These are phyloP conservation scores for Ophiostoma sp. DNA, from an alignment of 2,329 filamentous ascomycete genomes.

Conservation along the genomic window DNA sequence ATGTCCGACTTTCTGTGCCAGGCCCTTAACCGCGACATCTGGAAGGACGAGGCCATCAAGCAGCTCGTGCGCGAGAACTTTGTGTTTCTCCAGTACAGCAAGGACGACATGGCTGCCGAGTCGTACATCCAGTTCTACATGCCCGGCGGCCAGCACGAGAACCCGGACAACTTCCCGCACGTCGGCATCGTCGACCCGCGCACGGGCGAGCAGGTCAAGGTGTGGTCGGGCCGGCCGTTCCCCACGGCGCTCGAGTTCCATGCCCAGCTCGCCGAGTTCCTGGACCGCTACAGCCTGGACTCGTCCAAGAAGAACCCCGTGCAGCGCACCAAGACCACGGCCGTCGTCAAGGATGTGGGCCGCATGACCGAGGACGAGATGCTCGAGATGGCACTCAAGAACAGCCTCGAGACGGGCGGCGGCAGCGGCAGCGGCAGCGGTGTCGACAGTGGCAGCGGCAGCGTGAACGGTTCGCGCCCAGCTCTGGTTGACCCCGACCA, in stretches of 20 bases:
- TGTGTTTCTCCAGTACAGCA: slow-evolving; percentile 90
- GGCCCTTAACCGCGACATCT: slow-evolving; percentile 86
- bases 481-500: slow-evolving; percentile 78
- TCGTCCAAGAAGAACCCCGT: slow-evolving; percentile 90
- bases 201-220: slow-evolving; percentile 94
- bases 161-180: slow-evolving; percentile 86
- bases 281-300: slow-evolving; percentile 92
- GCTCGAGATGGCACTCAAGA: slow-evolving; percentile 87
- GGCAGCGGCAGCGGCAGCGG: neutral
- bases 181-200: slow-evolving; percentile 93
- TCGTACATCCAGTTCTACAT: slow-evolving; percentile 93
- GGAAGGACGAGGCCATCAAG: slow-evolving; percentile 77
- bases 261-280: slow-evolving; percentile 86
- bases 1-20: slow-evolving; percentile 92
- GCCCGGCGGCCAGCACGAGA: slow-evolving; percentile 60
- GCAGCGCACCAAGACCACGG: slow-evolving; percentile 61
- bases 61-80: slow-evolving; percentile 88
- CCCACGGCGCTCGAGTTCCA: slow-evolving; percentile 70
- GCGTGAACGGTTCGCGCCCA: slow-evolving; percentile 33
- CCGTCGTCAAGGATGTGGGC: slow-evolving; percentile 64
- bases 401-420: slow-evolving; percentile 61
- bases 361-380: slow-evolving; percentile 96
- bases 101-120: slow-evolving; percentile 69
- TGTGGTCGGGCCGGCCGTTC: slow-evolving; percentile 82
- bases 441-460: slow-evolving; percentile 31